These are phyloP conservation scores for Pneumocystis sp. DNA, from an alignment of 1,139 yeast species.

Conservation along the genomic window DNA sequence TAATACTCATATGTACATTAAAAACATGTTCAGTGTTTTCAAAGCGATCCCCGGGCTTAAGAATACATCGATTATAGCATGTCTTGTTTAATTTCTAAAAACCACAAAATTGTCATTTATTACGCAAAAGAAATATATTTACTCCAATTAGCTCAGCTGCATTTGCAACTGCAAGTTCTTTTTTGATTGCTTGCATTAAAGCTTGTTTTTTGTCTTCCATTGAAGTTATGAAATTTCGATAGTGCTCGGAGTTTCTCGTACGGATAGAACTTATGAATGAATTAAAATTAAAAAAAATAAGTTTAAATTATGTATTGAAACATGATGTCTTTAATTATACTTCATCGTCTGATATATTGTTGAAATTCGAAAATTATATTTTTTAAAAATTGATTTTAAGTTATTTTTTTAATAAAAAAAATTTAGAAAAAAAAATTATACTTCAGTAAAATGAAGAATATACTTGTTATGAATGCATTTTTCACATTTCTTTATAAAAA, in stretches of 20 bases:
- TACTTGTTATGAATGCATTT: background rate
- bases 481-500: background rate
- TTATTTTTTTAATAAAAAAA: too few species aligned
- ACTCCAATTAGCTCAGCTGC: background rate
- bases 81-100: conserved; percentile 43
- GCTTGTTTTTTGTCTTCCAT: background rate
- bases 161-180: background rate
- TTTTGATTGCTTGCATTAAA: background rate
- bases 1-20: conserved; percentile 26
- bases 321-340: background rate
- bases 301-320: too few species aligned
- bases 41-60: conserved; percentile 38
- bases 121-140: background rate
- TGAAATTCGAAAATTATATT: too few species aligned
- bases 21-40: conserved; percentile 29
- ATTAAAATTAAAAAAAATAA: too few species aligned
- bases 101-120: background rate
- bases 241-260: conserved; percentile 21
- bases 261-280: too few species aligned
- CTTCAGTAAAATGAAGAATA: background rate
- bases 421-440: background rate
- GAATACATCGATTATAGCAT: conserved; percentile 68
- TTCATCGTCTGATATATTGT: background rate
- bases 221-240: conserved; percentile 48
- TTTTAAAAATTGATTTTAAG: background rate